These are phyloP conservation scores for Panicum hallii DNA, from an alignment of 202 grass and related monocot genomes.

Conservation along the genomic window DNA sequence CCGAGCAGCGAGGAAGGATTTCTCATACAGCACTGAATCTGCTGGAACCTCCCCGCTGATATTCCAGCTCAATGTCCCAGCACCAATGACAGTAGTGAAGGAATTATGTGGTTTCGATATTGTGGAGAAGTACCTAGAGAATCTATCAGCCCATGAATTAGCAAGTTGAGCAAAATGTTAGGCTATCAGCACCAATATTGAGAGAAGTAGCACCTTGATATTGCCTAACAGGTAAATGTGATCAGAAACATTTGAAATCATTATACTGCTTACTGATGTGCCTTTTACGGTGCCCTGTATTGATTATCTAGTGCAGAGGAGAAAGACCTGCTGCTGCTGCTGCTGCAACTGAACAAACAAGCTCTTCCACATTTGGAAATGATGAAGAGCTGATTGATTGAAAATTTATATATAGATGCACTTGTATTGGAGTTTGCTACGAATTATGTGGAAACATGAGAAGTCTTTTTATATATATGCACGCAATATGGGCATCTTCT, in stretches of 20 bases:
- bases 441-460: background rate
- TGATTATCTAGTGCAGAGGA: background rate
- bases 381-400: too few species aligned
- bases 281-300: background rate
- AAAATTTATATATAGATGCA: background rate
- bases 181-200: background rate
- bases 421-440: background rate
- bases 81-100: slow-evolving; percentile 70
- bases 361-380: too few species aligned
- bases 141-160: slow-evolving; percentile 7
- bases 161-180: background rate
- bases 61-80: slow-evolving; percentile 71
- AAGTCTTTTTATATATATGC: background rate
- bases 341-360: background rate
- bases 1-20: slow-evolving; percentile 57
- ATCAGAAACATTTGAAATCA: background rate
- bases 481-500: background rate
- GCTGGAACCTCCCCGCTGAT: slow-evolving; percentile 38
- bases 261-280: background rate
- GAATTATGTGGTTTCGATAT: slow-evolving; percentile 77
- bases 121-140: slow-evolving; percentile 70
- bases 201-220: background rate
- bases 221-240: background rate
- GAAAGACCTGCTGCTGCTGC: background rate
- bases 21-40: slow-evolving; percentile 9